Conservation (phyloP, 73 alveolate species). For the Paramecium sexaurelia region DNA sequence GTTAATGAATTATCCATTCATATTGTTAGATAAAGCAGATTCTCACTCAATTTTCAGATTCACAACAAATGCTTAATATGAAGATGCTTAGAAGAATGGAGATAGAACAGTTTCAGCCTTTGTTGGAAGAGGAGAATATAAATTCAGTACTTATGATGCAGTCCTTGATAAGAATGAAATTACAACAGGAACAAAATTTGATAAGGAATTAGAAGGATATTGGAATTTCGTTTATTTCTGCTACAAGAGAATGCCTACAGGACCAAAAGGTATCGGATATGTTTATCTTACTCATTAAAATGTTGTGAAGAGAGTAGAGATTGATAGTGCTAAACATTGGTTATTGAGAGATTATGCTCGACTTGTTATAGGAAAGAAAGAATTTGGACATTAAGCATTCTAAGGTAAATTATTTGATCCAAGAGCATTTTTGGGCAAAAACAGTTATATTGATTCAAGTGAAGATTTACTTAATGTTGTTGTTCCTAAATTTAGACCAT, state of each 20-base stretch:
- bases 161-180: not conserved
- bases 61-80: conserved; percentile 22
- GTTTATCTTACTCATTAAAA: not conserved
- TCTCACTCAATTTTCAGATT: conserved; percentile 41
- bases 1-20: conserved; percentile 40
- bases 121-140: conserved; percentile 24
- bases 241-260: conserved; percentile 33
- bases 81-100: conserved; percentile 26
- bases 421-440: conserved; percentile 15
- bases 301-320: conserved; percentile 54
- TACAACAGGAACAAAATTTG: not conserved
- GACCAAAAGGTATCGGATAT: conserved; percentile 41
- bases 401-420: conserved; percentile 52
- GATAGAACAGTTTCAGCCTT: conserved; percentile 20
- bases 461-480: not conserved
- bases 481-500: conserved; percentile 37
- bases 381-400: conserved; percentile 42
- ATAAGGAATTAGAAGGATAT: conserved; percentile 54
- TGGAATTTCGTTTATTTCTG: conserved; percentile 48
- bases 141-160: conserved; percentile 39
- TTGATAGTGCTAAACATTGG: conserved; percentile 53
- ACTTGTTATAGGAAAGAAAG: conserved; percentile 34
- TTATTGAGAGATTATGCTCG: conserved; percentile 52
- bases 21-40: conserved; percentile 3
- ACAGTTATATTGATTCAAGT: not conserved